phyloP scores from a whole-genome alignment of 192 early-diverging fungal species.

The Allomyces macrogynus region DNA sequence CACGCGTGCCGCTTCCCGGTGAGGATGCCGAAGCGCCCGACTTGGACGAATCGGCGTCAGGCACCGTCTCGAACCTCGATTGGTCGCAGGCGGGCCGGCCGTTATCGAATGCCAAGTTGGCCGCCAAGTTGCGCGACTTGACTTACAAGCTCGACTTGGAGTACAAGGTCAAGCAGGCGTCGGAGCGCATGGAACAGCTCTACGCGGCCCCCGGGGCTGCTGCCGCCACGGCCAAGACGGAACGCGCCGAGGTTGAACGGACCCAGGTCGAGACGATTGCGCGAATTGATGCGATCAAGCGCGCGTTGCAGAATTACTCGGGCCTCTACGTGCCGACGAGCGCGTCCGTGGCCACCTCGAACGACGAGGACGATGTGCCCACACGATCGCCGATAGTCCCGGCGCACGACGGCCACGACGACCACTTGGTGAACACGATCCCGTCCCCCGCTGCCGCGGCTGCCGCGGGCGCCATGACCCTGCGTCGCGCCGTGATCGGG shows the following conservation, averaged over 20 bases:
- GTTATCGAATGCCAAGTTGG: conserved; percentile 46
- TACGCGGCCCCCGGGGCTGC: conserved; percentile 3
- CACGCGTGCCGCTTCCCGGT: no score
- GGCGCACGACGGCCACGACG: background rate
- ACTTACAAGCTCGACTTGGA: conserved; percentile 85
- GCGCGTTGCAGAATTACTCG: conserved; percentile 66
- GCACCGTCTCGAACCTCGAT: conserved; percentile 23
- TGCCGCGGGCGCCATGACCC: conserved; percentile 25
- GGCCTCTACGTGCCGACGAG: conserved; percentile 48
- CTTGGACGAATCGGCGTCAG: no score
- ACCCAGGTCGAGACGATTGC: conserved; percentile 49
- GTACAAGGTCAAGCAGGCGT: conserved; percentile 71
- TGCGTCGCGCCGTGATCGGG: background rate
- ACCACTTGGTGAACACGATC: background rate
- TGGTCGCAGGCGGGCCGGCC: conserved; percentile 45
- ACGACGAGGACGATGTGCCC: conserved; percentile 25
- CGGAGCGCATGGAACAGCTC: conserved; percentile 39
- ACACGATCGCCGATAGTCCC: conserved; percentile 6
- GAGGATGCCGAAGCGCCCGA: no score
- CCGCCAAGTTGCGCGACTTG: conserved; percentile 66
- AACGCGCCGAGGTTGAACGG: conserved; percentile 25
- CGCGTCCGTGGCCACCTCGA: conserved; percentile 43
- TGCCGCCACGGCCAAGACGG: conserved; percentile 24
- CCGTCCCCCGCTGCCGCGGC: background rate
- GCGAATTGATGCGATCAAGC: conserved; percentile 49